Evolutionary conservation across 495 filamentous ascomycete genomes (phyloP), one percentile per base, ranked within the genome.

Genomic region (Daldinia grandis): DNA sequence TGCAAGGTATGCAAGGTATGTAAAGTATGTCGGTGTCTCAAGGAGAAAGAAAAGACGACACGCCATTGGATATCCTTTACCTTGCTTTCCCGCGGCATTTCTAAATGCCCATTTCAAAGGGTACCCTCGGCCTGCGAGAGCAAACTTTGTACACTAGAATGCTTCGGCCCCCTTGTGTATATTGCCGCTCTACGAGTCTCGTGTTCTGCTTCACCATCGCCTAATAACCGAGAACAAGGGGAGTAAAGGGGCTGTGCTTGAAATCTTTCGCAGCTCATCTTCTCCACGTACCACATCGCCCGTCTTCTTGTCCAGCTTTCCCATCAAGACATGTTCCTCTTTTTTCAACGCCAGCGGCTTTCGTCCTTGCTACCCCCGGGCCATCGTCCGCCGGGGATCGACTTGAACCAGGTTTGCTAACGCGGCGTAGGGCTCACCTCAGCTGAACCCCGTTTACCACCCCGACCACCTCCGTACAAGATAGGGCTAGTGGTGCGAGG

Each of bases 371-470:
- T 58, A 31, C 44, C 37, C 60, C 49, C 58, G 62, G 53, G 8
- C 42, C 53, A 47, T 59, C 64, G 58, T 56, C 37, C 68, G 44
- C 68, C 40, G 58, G 50, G 64, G 69, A 65, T 68, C 64, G 56
- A 65, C 69, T 59, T 28, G 7, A 58, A 67, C 69, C 35, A 60
- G 69, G 69, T 63, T 40, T 60, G 60, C 49, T 68, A 64, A 55
- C 60, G 70, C 59, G 47, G 57, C 70, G 28, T 73, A 73, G 65
- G 70, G 70, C 70, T 73, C 70, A 73, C 65, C 70, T 73, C 70
- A 73, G 70, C 70, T 73, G 70, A 73, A 73, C 57, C 65, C 57
- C 56, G 61, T 66, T 64, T 57, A 62, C 60, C 42, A 55, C 44
- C 44, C 40, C 15, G 50, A 53, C 50, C 49, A 56, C 38, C 55